Base-by-base conservation (phyloP, 2,329 filamentous ascomycete species). In the Cladosporium halotolerans region DNA sequence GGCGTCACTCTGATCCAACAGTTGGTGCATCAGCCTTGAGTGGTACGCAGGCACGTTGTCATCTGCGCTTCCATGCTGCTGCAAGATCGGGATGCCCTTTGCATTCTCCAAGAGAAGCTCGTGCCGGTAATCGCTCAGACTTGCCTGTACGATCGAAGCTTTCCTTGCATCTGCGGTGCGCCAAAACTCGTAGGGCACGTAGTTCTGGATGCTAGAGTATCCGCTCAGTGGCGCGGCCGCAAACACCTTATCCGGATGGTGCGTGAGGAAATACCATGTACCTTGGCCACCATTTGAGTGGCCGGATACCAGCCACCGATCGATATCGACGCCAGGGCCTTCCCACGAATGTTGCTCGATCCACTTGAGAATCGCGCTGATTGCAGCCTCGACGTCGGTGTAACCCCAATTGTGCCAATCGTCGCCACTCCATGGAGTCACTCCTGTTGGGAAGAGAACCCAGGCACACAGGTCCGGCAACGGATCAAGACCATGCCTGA, bases 221-320 rank as follows among this genome's bases (percentile, higher is more conserved):
- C 78, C 79, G 2, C 79, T 82, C 8, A 82, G 68, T n/a, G 79
- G 76, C 10, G 76, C 75, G 16, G 77, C 79, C 16, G 78, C 79
- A 36, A 81, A 69, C 34, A 82, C 66, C 44, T 76, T 79, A 61
- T 82, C 79, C 13, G 79, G 80, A 19, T 72, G 69, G 64, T 83
- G 79, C 1, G 78, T 78, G 19, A 81, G 62, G 14, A 73, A 67
- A 65, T 77, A 80, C 80, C 80, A 83, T 3, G 75, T 73, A 8
- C 79, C 80, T 66, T 83, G 80, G 62, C 76, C 80, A 45, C 80
- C 80, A 59, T 83, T 83, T 3, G 80, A 83, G 64, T 83, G 80
- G 0, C 80, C 80, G 32, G 66, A 70, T 5, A 81, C 71, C 32
- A 83, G 70, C 77, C 79, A 78, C 47, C 72, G 71, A 32, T 75